Conservation (phyloP, 441 rosid genomes). For the Populus tomentosa region DNA sequence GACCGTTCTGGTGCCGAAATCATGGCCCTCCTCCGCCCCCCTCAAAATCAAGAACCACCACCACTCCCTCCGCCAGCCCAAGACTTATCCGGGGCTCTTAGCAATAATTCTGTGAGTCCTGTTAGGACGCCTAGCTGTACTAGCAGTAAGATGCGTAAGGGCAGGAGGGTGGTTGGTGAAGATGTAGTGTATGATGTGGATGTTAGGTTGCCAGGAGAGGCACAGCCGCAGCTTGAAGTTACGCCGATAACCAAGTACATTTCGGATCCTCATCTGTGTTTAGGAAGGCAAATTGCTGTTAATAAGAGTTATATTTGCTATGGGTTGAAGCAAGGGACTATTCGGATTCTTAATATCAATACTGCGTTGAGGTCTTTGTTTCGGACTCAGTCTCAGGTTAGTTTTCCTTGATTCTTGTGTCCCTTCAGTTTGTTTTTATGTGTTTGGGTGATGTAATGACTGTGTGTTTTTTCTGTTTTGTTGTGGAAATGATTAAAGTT, state of each 20-base stretch:
- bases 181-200: no score
- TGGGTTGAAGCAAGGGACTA: conserved; percentile 68
- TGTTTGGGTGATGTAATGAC: no score
- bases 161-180: conserved; percentile 45
- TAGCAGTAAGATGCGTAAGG: conserved; percentile 54
- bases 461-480: no score
- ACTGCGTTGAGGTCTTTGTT: conserved; percentile 68
- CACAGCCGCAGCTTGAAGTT: conserved; percentile 66
- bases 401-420: not conserved
- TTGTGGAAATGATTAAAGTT: no score
- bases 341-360: conserved; percentile 69
- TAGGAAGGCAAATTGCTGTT: conserved; percentile 77
- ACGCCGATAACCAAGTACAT: conserved; percentile 65
- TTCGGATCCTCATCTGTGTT: conserved; percentile 65
- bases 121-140: conserved; percentile 10
- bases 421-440: not conserved
- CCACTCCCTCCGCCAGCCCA: conserved; percentile 13
- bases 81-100: conserved; percentile 9
- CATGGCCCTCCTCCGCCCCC: conserved; percentile 55
- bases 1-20: conserved; percentile 44
- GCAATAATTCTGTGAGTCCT: no score
- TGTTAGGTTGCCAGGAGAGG: conserved; percentile 49
- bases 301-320: conserved; percentile 66
- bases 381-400: conserved; percentile 76
- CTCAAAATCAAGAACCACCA: conserved; percentile 13